phyloP scores from a whole-genome alignment of 257 asterid genomes.

The Phtheirospermum japonicum region DNA sequence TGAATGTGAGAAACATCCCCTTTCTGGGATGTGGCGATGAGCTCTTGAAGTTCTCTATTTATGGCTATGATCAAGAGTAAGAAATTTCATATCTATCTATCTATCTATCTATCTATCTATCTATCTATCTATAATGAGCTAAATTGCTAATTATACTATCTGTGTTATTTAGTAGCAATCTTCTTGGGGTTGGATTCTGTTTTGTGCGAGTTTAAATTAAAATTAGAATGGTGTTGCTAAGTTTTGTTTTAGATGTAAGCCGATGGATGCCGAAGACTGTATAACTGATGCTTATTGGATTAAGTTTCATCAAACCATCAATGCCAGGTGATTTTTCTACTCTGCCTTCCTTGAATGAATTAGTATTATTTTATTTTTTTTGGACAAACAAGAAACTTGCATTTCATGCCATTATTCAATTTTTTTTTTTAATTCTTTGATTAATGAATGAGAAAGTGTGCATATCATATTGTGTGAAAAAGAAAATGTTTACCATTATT shows the following conservation, averaged over 20 bases:
- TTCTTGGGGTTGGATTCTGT: background rate
- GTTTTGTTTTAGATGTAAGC: conserved; percentile 62
- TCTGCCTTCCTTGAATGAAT: no score
- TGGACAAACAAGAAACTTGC: no score
- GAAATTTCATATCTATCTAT: no score
- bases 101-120: no score
- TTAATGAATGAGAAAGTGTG: conserved; percentile 9
- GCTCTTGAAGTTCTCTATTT: conserved; percentile 53
- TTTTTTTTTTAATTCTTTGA: background rate
- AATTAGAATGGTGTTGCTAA: conserved; percentile 8
- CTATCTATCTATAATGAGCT: background rate
- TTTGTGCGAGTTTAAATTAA: no score
- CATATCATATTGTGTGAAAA: background rate
- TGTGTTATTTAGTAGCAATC: no score
- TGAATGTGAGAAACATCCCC: conserved; percentile 88
- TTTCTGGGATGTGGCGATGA: conserved; percentile 87
- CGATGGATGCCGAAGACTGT: conserved; percentile 93
- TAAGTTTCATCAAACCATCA: conserved; percentile 61
- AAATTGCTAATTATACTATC: no score
- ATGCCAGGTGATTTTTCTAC: conserved; percentile 81
- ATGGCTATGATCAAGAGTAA: conserved; percentile 76
- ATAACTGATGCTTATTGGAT: conserved; percentile 86
- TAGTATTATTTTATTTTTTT: no score
- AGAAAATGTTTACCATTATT: background rate
- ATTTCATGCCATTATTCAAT: background rate